Base-by-base conservation (phyloP, 1,139 yeast species). In the Geotrichum aggregatum region DNA sequence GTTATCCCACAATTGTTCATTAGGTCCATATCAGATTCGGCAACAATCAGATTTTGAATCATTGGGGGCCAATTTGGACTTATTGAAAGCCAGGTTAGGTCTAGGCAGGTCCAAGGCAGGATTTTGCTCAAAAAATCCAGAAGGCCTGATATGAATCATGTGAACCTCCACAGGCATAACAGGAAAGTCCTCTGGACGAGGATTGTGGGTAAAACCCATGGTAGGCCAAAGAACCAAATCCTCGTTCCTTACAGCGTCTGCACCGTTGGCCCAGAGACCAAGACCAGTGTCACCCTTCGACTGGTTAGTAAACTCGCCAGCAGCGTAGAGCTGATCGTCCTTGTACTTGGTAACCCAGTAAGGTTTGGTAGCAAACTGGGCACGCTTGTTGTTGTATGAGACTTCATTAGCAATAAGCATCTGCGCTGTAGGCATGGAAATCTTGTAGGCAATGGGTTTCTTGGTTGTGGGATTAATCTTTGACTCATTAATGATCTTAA, bases 181-280 rank as follows among this genome's bases (percentile, higher is more conserved):
- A 52, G 95, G 95, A 85, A 86, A 87, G 71, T 87, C 95, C 73
- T 87, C 96, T 33, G 84, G 84, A 64, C 91, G 79, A 61, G 94
- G 94, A 64, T 86, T 80, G 68, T 87, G 96, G 26, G 95, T 87
- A 73, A 87, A 79, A 28, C 91, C 94, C 68, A 87, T 70, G 48
- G 95, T 85, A 61, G 88, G 88, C 95, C 95, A 87, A 54, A 84
- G 83, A 55, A 84, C 88, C 58, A 80, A 66, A 62, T 84, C 88
- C 21, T 82, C 82, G 66, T 84, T 76, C 76, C 89, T 82, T 47
- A 84, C 88, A 35, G 71, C 64, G 58, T 83, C 88, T 48, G 69
- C 68, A 57, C 84, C 82, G 62, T 78, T 75, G 43, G 60, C 56
- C 85, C 85, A 81, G 49, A 61, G 73, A 39, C 76, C 81, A 45